Conservation (phyloP, 345 rosid genomes). For the Syzygium jambos region DNA sequence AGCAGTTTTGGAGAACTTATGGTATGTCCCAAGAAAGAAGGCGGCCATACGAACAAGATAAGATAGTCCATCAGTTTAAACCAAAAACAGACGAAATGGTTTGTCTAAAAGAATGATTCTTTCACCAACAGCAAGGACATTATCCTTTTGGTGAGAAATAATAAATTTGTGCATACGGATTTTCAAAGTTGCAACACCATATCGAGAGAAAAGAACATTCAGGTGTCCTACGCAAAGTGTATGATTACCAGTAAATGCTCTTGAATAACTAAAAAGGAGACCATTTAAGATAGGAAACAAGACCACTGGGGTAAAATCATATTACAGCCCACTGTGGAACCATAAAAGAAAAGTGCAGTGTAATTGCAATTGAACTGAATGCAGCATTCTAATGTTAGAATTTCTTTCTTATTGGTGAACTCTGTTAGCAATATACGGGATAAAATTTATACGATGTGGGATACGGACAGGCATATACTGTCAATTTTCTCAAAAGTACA, state of each 20-base stretch:
- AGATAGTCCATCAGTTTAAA: background rate
- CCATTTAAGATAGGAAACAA: background rate
- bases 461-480: background rate
- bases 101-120: background rate
- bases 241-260: background rate
- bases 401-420: background rate
- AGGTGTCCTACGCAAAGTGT: background rate
- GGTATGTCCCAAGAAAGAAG: slow-evolving; percentile 1
- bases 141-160: background rate
- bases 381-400: background rate
- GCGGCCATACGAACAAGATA: background rate
- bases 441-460: background rate
- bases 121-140: background rate
- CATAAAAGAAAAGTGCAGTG: background rate
- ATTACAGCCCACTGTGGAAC: background rate
- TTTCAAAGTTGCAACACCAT: background rate
- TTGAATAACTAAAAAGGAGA: background rate
- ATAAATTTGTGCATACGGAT: background rate
- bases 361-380: background rate
- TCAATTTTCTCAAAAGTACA: background rate
- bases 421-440: background rate
- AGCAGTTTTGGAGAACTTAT: slow-evolving; percentile 78
- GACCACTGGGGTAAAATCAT: background rate
- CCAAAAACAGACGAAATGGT: background rate
- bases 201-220: background rate